These are phyloP conservation scores for Medicago arabica DNA, from an alignment of 306 rosid genomes.

Conservation along the genomic window DNA sequence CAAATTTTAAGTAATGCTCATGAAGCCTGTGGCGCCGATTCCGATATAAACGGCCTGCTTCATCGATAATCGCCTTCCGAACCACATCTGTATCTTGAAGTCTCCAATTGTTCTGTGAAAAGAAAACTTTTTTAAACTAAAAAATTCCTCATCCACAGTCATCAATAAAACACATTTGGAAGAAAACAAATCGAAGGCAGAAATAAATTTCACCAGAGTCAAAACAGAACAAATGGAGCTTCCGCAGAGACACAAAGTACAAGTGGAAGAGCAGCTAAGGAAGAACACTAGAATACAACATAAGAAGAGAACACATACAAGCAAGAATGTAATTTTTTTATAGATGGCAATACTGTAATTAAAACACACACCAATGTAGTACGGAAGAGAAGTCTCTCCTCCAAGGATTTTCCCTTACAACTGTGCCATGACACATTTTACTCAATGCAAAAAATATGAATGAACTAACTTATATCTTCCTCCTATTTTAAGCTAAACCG, in stretches of 20 bases:
- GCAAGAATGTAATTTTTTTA: background rate
- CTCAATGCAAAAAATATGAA: background rate
- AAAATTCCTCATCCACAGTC: background rate
- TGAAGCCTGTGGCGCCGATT: constrained; percentile 55
- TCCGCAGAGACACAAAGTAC: background rate
- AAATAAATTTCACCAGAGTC: background rate
- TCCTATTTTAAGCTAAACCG: constrained; percentile 2
- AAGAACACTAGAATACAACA: constrained; percentile 8
- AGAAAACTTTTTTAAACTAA: constrained; percentile 26
- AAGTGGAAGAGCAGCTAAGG: constrained; percentile 3
- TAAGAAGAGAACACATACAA: constrained; percentile 9
- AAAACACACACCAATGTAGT: background rate
- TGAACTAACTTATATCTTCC: background rate
- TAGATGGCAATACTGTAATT: background rate
- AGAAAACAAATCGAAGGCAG: background rate
- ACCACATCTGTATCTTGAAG: constrained; percentile 44
- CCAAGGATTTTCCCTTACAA: background rate
- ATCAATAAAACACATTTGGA: background rate
- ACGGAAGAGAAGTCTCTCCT: background rate
- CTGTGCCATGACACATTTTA: background rate
- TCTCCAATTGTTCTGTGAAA: constrained; percentile 51
- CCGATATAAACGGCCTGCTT: constrained; percentile 48
- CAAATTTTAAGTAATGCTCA: constrained; percentile 42
- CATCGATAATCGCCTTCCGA: constrained; percentile 46
- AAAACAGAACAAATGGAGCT: constrained; percentile 12